Percentiles rank a stretch among this genome's conserved stretches.
These are phyloP conservation scores for Podospora australis DNA, from an alignment of 495 filamentous ascomycete species.

Conservation along the genomic window DNA sequence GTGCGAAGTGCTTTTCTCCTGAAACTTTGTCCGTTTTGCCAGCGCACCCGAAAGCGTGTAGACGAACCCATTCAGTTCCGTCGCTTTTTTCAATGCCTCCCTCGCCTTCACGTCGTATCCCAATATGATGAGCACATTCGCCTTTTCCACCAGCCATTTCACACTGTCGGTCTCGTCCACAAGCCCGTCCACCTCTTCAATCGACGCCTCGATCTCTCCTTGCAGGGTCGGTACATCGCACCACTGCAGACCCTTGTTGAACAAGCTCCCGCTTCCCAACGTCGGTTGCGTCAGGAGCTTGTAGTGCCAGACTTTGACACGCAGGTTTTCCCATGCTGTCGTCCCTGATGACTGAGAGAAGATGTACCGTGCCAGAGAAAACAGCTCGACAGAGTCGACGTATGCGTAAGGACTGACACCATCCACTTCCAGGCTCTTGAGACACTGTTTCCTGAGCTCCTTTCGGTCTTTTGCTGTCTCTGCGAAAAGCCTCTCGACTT, in stretches of 20 bases:
- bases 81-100: constrained; percentile 61
- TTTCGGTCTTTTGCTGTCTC: not conserved
- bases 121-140: constrained; percentile 77
- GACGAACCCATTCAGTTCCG: constrained; percentile 57
- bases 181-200: constrained; percentile 37
- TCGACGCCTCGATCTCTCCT: constrained; percentile 39
- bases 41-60: constrained; percentile 81
- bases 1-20: constrained; percentile 83
- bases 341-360: constrained; percentile 36
- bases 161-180: constrained; percentile 45
- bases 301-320: constrained; percentile 82
- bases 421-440: constrained; percentile 66
- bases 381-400: constrained; percentile 74
- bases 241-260: constrained; percentile 39
- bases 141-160: constrained; percentile 71
- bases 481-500: constrained; percentile 24
- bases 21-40: constrained; percentile 89
- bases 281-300: constrained; percentile 71
- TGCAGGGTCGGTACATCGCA: constrained; percentile 46
- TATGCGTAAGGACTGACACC: constrained; percentile 81
- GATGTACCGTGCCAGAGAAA: constrained; percentile 66
- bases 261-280: constrained; percentile 46
- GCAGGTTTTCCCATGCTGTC: constrained; percentile 31
- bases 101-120: constrained; percentile 72
- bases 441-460: constrained; percentile 31